These are phyloP conservation scores for Diplotaxis tenuifolia DNA, from an alignment of 345 rosid species.

Conservation along the genomic window DNA sequence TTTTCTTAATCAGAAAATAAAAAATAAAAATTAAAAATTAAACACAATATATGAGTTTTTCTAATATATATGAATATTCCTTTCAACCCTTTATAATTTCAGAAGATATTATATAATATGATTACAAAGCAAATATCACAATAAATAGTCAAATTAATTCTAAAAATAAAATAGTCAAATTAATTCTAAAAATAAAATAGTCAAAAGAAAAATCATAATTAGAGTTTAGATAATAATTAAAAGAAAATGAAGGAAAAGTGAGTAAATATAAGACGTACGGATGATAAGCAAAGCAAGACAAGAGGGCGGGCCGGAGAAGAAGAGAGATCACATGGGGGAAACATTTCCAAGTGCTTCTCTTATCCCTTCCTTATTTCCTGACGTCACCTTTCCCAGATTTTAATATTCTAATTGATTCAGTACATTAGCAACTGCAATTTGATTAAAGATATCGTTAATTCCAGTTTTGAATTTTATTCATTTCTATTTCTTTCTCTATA, in stretches of 20 bases:
- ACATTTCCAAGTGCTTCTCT: constrained; percentile 29
- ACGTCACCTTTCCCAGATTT: constrained; percentile 24
- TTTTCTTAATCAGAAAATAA: no score
- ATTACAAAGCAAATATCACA: no score
- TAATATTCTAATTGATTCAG: neutral
- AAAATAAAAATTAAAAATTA: no score
- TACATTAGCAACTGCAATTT: neutral
- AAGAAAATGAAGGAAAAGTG: constrained; percentile 28
- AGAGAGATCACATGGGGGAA: constrained; percentile 30
- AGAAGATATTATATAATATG: neutral
- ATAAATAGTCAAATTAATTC: no score
- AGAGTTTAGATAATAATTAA: neutral
- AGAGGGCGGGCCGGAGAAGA: constrained; percentile 30
- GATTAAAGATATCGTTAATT: neutral
- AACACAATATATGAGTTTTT: no score
- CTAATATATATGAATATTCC: no score
- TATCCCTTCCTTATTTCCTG: constrained; percentile 25
- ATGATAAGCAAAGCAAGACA: constrained; percentile 35
- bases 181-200: neutral
- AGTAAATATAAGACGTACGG: constrained; percentile 40
- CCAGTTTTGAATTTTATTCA: neutral
- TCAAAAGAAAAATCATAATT: constrained; percentile 4
- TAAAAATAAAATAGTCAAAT: no score
- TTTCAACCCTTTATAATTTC: no score
- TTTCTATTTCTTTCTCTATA: no score